phyloP scores from a whole-genome alignment of 371 early-diverging fungal genomes.

The Cokeromyces recurvatus region DNA sequence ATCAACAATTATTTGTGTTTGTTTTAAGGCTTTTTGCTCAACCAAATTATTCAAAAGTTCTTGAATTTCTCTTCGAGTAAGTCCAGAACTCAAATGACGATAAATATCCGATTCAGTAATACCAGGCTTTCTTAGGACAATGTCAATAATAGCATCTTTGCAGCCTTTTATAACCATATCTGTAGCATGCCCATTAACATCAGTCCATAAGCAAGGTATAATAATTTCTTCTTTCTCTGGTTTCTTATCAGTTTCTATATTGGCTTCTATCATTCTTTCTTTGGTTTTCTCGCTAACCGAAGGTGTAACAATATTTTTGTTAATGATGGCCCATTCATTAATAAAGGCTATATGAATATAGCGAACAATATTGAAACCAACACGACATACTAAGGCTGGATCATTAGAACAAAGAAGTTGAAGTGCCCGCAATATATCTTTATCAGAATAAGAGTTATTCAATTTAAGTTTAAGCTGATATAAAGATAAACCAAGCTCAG shows the following conservation, averaged over 20 bases:
- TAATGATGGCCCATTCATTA: constrained; percentile 11
- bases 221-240: constrained; percentile 5
- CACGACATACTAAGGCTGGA: constrained; percentile 10
- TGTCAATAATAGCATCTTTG: constrained; percentile 13
- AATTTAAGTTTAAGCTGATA: constrained; percentile 9
- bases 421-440: constrained; percentile 11
- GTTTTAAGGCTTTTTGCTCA: not conserved
- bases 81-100: constrained; percentile 1
- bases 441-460: not conserved
- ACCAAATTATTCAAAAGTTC: constrained; percentile 20
- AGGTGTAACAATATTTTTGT: not conserved
- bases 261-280: not conserved
- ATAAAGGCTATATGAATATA: constrained; percentile 15
- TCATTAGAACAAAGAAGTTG: constrained; percentile 2
- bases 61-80: constrained; percentile 19
- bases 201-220: constrained; percentile 25
- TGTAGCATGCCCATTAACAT: constrained; percentile 21
- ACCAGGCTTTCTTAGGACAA: constrained; percentile 27
- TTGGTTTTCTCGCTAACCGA: too few relatives aligned
- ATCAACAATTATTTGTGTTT: not conserved
- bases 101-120: constrained; percentile 15
- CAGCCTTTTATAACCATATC: constrained; percentile 13
- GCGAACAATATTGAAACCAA: constrained; percentile 21
- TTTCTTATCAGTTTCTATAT: not conserved
- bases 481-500: constrained; percentile 10